Percentiles rank a stretch among this genome's conserved stretches.
Conservation (phyloP, 192 early-diverging fungal species). For the Coemansia sp. region DNA sequence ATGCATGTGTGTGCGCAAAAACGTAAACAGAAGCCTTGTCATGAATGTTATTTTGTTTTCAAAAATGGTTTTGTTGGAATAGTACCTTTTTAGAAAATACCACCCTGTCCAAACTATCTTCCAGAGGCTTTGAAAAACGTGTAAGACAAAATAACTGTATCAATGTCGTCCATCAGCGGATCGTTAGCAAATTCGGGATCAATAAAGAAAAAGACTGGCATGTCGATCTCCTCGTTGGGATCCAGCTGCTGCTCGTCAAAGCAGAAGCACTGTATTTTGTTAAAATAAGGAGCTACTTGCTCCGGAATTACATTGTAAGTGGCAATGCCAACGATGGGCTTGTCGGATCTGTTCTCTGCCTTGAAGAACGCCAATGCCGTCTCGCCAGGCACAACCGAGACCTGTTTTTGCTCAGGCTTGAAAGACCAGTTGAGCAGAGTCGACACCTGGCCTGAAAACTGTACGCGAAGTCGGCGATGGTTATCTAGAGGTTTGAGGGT, state of each 20-base stretch:
- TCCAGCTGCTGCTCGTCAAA: conserved; percentile 96
- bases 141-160: conserved; percentile 88
- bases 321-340: conserved; percentile 91
- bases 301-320: conserved; percentile 95
- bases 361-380: conserved; percentile 96
- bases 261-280: conserved; percentile 99
- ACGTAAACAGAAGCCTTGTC: too few species aligned
- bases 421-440: conserved; percentile 87
- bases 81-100: not conserved
- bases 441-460: conserved; percentile 72
- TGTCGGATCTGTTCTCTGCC: conserved; percentile 79
- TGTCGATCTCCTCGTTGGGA: conserved; percentile 89
- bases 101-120: not conserved
- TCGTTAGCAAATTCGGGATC: conserved; percentile 95
- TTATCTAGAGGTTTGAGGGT: conserved; percentile 64
- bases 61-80: too few species aligned
- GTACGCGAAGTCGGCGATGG: conserved; percentile 64
- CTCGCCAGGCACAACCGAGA: conserved; percentile 92
- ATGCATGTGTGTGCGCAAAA: too few species aligned
- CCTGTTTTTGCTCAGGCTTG: conserved; percentile 80
- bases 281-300: conserved; percentile 93
- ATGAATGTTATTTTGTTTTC: too few species aligned
- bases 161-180: conserved; percentile 92
- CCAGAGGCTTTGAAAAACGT: conserved; percentile 83
- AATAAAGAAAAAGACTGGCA: conserved; percentile 97